Conservation (phyloP, 768 basidiomycete species). For the Sporobolomyces pararoseus region DNA sequence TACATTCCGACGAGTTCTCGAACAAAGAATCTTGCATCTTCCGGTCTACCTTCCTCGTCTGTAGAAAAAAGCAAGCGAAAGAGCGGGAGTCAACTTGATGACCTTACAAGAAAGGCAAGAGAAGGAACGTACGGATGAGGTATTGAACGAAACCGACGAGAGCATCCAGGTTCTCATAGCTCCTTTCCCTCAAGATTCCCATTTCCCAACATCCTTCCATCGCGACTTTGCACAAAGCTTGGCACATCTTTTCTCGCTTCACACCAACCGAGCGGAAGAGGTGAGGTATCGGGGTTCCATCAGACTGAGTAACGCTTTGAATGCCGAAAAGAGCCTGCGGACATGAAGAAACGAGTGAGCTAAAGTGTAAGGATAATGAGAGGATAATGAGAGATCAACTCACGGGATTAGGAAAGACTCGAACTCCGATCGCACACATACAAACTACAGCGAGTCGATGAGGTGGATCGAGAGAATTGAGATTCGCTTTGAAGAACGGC, state of each 20-base stretch:
- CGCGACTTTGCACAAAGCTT: neutral
- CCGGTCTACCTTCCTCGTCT: slow-evolving; percentile 31
- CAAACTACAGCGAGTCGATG: slow-evolving; percentile 19
- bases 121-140: neutral
- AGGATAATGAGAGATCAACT: neutral
- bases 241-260: slow-evolving; percentile 7
- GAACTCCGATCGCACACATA: slow-evolving; percentile 13
- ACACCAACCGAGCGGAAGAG: slow-evolving; percentile 11
- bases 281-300: slow-evolving; percentile 3
- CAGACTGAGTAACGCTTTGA: neutral
- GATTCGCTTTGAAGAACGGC: slow-evolving; percentile 8
- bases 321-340: slow-evolving; percentile 19
- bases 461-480: slow-evolving; percentile 12
- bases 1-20: slow-evolving; percentile 21
- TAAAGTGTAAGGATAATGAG: neutral
- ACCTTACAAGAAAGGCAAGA: too few relatives aligned
- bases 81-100: too few relatives aligned
- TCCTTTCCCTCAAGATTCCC: slow-evolving; percentile 1
- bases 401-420: neutral
- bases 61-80: too few relatives aligned
- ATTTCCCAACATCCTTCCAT: slow-evolving; percentile 15
- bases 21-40: slow-evolving; percentile 16
- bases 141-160: slow-evolving; percentile 1
- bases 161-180: slow-evolving; percentile 17
- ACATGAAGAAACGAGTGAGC: neutral